Evolutionary conservation across 1,284 basidiomycete species (phyloP).

Genomic region (Trichosporon sp.): DNA sequence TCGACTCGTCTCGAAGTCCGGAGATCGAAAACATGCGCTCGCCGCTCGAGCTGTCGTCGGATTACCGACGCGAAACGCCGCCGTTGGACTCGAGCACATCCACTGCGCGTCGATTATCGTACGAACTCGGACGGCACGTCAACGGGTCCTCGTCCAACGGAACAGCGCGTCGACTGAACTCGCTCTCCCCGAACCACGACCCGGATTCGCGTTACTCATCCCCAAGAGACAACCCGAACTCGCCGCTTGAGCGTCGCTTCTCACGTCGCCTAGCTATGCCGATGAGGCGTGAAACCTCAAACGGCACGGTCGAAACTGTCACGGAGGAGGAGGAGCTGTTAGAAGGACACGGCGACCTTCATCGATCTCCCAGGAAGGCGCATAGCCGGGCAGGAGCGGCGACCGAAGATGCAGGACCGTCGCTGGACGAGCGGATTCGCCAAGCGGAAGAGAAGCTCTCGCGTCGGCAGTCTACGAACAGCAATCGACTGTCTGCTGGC

Average conservation of each 20-base stretch:
- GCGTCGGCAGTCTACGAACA: neutral
- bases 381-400: neutral
- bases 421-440: conserved; percentile 36
- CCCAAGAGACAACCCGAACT: neutral
- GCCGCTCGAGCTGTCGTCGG: neutral
- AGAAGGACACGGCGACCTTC: neutral
- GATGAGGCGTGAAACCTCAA: conserved; percentile 9
- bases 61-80: neutral
- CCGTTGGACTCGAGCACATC: neutral
- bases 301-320: conserved; percentile 1
- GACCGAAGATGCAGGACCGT: neutral
- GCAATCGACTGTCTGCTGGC: neutral
- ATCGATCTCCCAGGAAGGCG: neutral
- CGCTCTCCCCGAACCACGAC: neutral
- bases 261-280: conserved; percentile 11
- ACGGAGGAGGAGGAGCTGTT: conserved; percentile 9
- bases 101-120: neutral
- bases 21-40: neutral
- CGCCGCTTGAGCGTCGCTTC: conserved; percentile 17
- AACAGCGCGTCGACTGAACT: neutral
- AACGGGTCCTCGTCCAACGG: neutral
- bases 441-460: conserved; percentile 35
- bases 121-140: neutral
- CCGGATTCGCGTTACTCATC: neutral
- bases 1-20: conserved; percentile 23